Evolutionary conservation across 306 rosid genomes (phyloP).

Genomic region (Castanopsis chinensis): DNA sequence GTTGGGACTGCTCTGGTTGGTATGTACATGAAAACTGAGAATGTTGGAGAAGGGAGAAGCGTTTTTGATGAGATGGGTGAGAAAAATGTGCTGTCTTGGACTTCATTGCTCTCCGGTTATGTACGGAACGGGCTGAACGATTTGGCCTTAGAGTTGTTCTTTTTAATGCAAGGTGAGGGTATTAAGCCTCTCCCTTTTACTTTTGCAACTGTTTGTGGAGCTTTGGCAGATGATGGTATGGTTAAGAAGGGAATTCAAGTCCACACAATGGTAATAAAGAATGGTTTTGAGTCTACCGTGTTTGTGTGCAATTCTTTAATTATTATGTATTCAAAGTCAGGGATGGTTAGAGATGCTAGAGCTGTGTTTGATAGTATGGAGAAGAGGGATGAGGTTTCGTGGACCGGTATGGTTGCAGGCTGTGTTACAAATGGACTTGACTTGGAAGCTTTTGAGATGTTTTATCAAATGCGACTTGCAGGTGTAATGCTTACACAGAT

Average conservation of each 20-base stretch:
- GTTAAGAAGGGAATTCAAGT: no score
- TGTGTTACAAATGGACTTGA: conserved; percentile 51
- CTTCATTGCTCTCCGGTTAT: conserved; percentile 69
- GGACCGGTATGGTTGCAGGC: conserved; percentile 80
- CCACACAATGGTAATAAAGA: no score
- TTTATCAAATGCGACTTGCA: conserved; percentile 51
- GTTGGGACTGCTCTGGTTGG: conserved; percentile 77
- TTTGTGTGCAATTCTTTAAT: conserved; percentile 63
- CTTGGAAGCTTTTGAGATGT: conserved; percentile 58
- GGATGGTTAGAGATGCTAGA: conserved; percentile 55
- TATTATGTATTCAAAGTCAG: conserved; percentile 65
- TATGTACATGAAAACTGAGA: conserved; percentile 80
- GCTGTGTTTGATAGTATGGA: conserved; percentile 57
- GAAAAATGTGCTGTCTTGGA: conserved; percentile 81
- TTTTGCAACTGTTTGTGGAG: no score
- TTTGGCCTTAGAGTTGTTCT: conserved; percentile 39
- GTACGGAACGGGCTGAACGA: conserved; percentile 43
- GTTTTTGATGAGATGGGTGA: conserved; percentile 71
- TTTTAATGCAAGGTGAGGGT: no score
- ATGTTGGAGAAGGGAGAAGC: conserved; percentile 53
- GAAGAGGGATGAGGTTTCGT: conserved; percentile 58
- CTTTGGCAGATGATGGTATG: no score
- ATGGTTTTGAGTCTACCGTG: conserved; percentile 50
- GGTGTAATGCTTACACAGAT: conserved; percentile 53
- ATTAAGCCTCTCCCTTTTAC: no score